Base-by-base conservation (phyloP, 768 basidiomycete genomes). In the Ramaria sp. region DNA sequence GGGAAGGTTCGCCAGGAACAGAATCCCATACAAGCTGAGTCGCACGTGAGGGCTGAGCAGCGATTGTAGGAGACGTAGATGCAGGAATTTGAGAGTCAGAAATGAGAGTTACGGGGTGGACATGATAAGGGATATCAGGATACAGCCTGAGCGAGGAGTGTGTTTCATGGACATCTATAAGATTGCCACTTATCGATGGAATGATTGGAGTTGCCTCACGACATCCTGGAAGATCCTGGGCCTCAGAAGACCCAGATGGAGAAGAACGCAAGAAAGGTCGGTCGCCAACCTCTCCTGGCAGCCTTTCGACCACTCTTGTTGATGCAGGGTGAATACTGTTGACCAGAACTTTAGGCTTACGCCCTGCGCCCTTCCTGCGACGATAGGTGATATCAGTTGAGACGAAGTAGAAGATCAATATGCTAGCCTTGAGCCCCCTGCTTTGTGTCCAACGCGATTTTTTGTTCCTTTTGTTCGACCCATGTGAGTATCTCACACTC, bases 381-480 rank as follows among this genome's bases (percentile, higher is more conserved):
- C 18, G 47, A 41, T 52, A 25, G 22, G 18, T 39, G 49, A 25
- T 3, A 16, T 22, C 32, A 24, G 30, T 25, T 13, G 22, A 4
- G 25, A 8, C 22, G 25, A 42, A 20, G 27, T 1, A 37, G 24
- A 20, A 45, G 15, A 24, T 18, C 4, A 28, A 25, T 25, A 22
- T 30, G 39, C 41, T 55, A 30, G 39, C 53, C 53, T 55, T 44
- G 53, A 20, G 32, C 53, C 53, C 9, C 53, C 53, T 25, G 53
- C 53, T 25, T 48, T 55, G 53, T 55, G 53, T 16, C 53, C 53
- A 28, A 28, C 53, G 34, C 39, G 34, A 27, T 55, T 55, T 41
- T 47, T 55, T 25, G 39, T 39, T 20, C 53, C 53, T 42, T 55
- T 55, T n/a, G 53, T 55, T 16, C 53, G 24, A 32, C 25, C 43